Evolutionary conservation across 768 basidiomycete genomes (phyloP).

Genomic region (Boletus rufocinnamomeus): DNA sequence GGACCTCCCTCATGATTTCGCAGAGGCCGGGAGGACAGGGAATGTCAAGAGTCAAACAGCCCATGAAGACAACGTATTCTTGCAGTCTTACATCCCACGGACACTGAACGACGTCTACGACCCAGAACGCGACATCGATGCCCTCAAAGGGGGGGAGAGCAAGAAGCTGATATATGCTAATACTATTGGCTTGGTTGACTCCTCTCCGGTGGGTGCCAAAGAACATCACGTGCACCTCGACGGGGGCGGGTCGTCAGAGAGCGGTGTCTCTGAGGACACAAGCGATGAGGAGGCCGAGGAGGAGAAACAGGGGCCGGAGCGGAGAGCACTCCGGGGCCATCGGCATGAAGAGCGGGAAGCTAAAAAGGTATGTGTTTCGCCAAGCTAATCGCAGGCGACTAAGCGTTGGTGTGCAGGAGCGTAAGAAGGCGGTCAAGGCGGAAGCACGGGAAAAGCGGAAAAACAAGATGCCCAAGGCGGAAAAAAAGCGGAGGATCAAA

Average conservation of each 20-base stretch:
- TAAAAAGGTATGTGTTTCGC: conserved; percentile 65
- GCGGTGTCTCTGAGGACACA: conserved; percentile 30
- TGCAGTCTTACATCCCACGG: conserved; percentile 90
- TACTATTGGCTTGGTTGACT: conserved; percentile 75
- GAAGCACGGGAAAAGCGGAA: conserved; percentile 87
- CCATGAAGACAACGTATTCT: conserved; percentile 88
- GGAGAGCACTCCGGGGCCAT: conserved; percentile 77
- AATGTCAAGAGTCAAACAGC: conserved; percentile 32
- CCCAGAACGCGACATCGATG: conserved; percentile 88
- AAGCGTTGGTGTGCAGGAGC: conserved; percentile 56
- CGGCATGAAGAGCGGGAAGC: conserved; percentile 89
- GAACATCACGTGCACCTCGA: conserved; percentile 22
- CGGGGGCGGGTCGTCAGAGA: conserved; percentile 23
- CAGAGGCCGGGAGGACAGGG: conserved; percentile 14
- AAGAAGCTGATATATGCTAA: conserved; percentile 82
- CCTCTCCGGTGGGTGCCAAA: conserved; percentile 15
- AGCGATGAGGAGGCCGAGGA: conserved; percentile 39
- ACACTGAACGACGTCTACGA: conserved; percentile 91
- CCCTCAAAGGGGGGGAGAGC: conserved; percentile 68
- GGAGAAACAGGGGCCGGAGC: conserved; percentile 40
- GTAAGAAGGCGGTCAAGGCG: conserved; percentile 87
- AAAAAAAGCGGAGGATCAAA: conserved; percentile 88
- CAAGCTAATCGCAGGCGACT: conserved; percentile 9
- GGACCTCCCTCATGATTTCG: conserved; percentile 13
- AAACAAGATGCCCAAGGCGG: conserved; percentile 92